phyloP scores from a whole-genome alignment of 306 rosid species.

The Datisca glomerata region DNA sequence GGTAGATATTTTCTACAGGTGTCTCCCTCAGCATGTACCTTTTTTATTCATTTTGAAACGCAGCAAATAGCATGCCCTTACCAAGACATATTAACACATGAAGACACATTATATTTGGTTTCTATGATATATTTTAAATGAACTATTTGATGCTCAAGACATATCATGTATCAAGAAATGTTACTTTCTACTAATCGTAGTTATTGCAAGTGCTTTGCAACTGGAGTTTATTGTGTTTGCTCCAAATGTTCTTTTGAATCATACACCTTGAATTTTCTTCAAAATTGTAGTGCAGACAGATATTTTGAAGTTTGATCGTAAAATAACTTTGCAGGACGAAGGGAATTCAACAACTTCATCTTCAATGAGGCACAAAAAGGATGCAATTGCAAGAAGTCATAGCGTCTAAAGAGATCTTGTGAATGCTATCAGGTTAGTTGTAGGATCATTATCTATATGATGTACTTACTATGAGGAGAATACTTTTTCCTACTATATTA shows the following conservation, averaged over 20 bases:
- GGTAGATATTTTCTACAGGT: too few relatives aligned
- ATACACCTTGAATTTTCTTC: not conserved
- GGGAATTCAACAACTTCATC: constrained; percentile 3
- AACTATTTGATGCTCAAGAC: too few relatives aligned
- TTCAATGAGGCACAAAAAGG: constrained; percentile 28
- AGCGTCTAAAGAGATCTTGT: constrained; percentile 18
- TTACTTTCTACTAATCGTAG: constrained; percentile 11
- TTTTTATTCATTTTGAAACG: too few relatives aligned
- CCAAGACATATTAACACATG: too few relatives aligned
- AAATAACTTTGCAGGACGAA: constrained; percentile 15
- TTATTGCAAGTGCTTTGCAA: constrained; percentile 25
- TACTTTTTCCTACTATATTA: not conserved
- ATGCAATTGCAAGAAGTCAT: constrained; percentile 31
- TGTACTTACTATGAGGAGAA: not conserved
- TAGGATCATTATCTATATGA: not conserved
- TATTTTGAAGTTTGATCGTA: constrained; percentile 8
- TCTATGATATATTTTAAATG: too few relatives aligned
- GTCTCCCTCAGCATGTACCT: too few relatives aligned
- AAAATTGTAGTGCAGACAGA: not conserved
- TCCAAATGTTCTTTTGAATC: constrained; percentile 5
- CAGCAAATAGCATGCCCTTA: too few relatives aligned
- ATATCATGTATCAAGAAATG: too few relatives aligned
- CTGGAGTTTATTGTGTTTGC: constrained; percentile 17
- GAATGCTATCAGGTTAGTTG: constrained; percentile 24
- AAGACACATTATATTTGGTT: too few relatives aligned